These are phyloP conservation scores for Stephania japonica DNA, from an alignment of 164 flowering plant genomes.

Conservation along the genomic window DNA sequence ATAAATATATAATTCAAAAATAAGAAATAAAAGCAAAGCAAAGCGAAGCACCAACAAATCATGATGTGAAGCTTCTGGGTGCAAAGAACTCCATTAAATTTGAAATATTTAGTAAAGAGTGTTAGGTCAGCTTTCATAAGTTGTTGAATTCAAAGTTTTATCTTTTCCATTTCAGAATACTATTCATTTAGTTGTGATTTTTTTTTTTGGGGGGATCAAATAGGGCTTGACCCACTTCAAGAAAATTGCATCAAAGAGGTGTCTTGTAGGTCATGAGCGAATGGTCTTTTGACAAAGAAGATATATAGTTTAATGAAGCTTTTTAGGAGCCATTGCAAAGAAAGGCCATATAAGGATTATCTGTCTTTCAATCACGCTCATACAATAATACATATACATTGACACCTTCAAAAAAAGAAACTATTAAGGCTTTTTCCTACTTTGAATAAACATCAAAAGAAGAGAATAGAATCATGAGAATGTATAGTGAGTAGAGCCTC, in stretches of 20 bases:
- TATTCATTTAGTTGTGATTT: background rate
- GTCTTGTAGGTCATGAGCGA: background rate
- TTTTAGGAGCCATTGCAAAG: background rate
- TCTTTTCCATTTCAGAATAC: background rate
- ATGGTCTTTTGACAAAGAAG: background rate
- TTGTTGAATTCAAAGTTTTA: background rate
- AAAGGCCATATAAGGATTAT: background rate
- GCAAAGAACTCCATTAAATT: background rate
- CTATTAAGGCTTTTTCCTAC: background rate
- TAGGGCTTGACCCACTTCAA: background rate
- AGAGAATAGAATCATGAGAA: slow-evolving; percentile 39
- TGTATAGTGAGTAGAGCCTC: slow-evolving; percentile 4
- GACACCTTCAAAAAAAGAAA: background rate
- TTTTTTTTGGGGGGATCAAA: background rate
- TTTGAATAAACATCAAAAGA: slow-evolving; percentile 33
- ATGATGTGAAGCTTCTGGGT: background rate
- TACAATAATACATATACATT: background rate
- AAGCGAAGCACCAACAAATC: background rate
- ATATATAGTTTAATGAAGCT: background rate
- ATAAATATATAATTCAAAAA: background rate
- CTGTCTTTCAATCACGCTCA: background rate
- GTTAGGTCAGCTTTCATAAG: background rate
- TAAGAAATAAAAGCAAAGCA: background rate
- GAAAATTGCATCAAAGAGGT: background rate
- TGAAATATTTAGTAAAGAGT: background rate